Evolutionary conservation across 225 moss, liverwort and hornwort genomes (phyloP).

Genomic region (Anthoceros angustus): DNA sequence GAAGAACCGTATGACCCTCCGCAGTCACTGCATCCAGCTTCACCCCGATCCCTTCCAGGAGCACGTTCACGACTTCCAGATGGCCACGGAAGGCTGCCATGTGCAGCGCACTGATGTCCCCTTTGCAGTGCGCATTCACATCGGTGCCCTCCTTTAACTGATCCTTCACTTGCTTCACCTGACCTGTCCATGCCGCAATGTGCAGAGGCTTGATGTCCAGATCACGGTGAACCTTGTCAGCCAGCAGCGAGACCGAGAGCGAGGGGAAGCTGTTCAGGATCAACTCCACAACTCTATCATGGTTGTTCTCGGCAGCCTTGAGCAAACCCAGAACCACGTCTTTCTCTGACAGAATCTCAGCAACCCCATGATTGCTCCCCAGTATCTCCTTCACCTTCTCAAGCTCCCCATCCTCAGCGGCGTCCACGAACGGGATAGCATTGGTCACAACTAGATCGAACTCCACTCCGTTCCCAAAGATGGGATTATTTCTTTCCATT

Average conservation of each 20-base stretch:
- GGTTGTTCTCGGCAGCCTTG: background rate
- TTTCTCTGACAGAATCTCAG: background rate
- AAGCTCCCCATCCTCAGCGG: background rate
- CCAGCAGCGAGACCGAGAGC: background rate
- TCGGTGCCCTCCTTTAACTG: background rate
- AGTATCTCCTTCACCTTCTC: background rate
- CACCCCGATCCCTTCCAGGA: background rate
- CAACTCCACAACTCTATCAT: background rate
- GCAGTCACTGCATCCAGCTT: background rate
- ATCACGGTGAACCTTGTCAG: background rate
- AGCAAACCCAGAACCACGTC: background rate
- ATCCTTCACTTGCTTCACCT: background rate
- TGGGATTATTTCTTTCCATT: too few relatives aligned
- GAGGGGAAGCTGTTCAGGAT: background rate
- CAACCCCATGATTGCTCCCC: background rate
- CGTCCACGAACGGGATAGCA: background rate
- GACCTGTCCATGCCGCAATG: background rate
- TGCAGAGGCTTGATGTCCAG: background rate
- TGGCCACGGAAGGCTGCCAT: background rate
- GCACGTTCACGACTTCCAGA: background rate
- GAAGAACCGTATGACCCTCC: background rate
- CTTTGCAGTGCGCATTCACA: background rate
- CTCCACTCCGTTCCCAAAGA: too few relatives aligned
- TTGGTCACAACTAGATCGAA: background rate
- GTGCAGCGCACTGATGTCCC: background rate